Evolutionary conservation across 768 basidiomycete genomes (phyloP).

Genomic region (Pulveroboletus sp.): DNA sequence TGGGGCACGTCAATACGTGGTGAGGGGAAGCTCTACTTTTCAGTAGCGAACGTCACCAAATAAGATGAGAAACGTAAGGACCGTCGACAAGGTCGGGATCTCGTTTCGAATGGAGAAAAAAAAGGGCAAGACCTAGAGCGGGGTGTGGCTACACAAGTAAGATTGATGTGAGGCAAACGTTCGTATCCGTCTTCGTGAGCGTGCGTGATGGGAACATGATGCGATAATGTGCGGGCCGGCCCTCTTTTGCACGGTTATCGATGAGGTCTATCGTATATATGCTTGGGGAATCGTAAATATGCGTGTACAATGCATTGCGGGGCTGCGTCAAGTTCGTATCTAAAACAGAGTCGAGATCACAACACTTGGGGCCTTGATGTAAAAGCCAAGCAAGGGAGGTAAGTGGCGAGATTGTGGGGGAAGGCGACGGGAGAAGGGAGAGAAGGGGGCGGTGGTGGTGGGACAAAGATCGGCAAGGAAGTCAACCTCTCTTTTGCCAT

Average conservation of each 20-base stretch:
- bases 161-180: not conserved
- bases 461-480: slow-evolving; percentile 9
- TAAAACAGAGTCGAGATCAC: slow-evolving; percentile 2
- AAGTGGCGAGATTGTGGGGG: slow-evolving; percentile 1
- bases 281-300: slow-evolving; percentile 19
- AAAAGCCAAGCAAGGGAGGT: slow-evolving; percentile 11
- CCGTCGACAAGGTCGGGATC: slow-evolving; percentile 12
- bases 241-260: not conserved
- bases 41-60: no score
- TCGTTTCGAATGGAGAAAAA: slow-evolving; percentile 1
- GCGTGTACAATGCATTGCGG: slow-evolving; percentile 27
- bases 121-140: not conserved
- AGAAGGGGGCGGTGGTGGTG: slow-evolving; percentile 9
- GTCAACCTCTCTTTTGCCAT: not conserved
- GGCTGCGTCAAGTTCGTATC: slow-evolving; percentile 23
- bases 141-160: slow-evolving; percentile 10
- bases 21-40: no score
- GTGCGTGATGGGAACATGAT: slow-evolving; percentile 13
- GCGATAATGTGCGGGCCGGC: slow-evolving; percentile 9
- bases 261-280: slow-evolving; percentile 25
- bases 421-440: slow-evolving; percentile 8
- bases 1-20: no score
- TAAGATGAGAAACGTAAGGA: no score
- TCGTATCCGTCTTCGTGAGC: slow-evolving; percentile 13
- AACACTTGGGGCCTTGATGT: not conserved